These are phyloP conservation scores for Blastobotrys muscicola DNA, from an alignment of 805 yeast genomes.

Conservation along the genomic window DNA sequence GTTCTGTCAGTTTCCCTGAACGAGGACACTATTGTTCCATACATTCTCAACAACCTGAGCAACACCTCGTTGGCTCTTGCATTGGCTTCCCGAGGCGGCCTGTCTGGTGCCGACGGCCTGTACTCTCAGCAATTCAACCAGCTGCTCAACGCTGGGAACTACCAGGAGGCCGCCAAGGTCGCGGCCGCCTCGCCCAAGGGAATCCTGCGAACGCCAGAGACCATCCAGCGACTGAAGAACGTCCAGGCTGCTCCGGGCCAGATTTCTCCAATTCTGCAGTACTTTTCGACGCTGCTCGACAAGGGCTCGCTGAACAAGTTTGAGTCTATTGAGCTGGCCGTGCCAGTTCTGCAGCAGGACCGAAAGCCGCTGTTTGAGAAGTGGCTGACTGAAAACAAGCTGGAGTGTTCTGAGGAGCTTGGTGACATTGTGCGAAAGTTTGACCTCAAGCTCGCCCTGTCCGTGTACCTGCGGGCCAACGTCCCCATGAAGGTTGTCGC, in stretches of 20 bases:
- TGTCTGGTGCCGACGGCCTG: constrained; percentile 93
- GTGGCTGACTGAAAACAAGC: constrained; percentile 92
- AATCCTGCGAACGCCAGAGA: constrained; percentile 78
- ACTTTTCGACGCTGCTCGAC: constrained; percentile 83
- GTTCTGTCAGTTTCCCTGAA: constrained; percentile 87
- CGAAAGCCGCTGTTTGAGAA: constrained; percentile 89
- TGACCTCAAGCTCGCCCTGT: constrained; percentile 78
- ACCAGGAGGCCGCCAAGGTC: constrained; percentile 85
- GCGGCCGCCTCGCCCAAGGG: constrained; percentile 89
- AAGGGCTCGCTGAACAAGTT: constrained; percentile 85
- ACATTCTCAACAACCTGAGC: constrained; percentile 74
- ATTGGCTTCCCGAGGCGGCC: constrained; percentile 89
- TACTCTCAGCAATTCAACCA: constrained; percentile 88
- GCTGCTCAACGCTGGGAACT: constrained; percentile 75
- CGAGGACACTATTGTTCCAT: constrained; percentile 76
- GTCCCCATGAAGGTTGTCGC: constrained; percentile 84
- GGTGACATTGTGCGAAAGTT: constrained; percentile 92
- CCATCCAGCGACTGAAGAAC: constrained; percentile 84
- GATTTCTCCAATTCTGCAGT: constrained; percentile 87
- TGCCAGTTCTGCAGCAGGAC: constrained; percentile 91
- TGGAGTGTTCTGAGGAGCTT: constrained; percentile 90
- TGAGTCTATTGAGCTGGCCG: constrained; percentile 90
- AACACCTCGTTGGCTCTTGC: constrained; percentile 81
- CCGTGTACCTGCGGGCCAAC: constrained; percentile 78
- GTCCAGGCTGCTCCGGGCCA: constrained; percentile 90